Evolutionary conservation across 2,329 filamentous ascomycete species (phyloP).

Genomic region (Fusarium drepaniforme): DNA sequence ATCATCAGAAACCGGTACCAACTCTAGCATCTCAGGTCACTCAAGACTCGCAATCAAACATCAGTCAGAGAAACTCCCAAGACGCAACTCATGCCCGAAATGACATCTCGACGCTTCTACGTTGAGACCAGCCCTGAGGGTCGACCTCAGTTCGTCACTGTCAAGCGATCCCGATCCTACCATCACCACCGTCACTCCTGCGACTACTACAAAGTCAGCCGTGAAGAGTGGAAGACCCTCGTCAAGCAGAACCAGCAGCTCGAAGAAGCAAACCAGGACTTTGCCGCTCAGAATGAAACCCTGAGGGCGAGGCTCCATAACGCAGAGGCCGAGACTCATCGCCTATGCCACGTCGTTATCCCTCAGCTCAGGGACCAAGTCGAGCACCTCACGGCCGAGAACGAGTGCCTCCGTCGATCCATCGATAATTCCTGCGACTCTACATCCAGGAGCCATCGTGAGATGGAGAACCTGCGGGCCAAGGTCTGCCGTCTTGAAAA

Average conservation of each 20-base stretch:
- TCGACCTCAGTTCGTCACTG: slow-evolving; percentile 51
- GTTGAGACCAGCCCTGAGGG: slow-evolving; percentile 52
- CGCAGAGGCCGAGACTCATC: slow-evolving; percentile 51
- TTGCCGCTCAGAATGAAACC: slow-evolving; percentile 47
- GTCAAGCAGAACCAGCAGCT: slow-evolving; percentile 52
- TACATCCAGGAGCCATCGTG: slow-evolving; percentile 44
- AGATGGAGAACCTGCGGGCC: slow-evolving; percentile 50
- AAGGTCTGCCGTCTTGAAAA: slow-evolving; percentile 51
- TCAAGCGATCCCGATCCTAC: slow-evolving; percentile 56
- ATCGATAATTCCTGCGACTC: slow-evolving; percentile 48
- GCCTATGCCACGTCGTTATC: slow-evolving; percentile 48
- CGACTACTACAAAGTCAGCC: slow-evolving; percentile 52
- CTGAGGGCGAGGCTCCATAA: slow-evolving; percentile 52
- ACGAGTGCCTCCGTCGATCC: slow-evolving; percentile 54
- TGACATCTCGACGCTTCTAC: slow-evolving; percentile 52
- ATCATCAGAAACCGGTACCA: neutral
- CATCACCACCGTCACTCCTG: slow-evolving; percentile 48
- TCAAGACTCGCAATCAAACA: neutral
- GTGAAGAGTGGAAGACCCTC: slow-evolving; percentile 53
- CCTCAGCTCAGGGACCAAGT: slow-evolving; percentile 54
- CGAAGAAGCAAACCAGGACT: slow-evolving; percentile 50
- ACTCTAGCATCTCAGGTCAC: slow-evolving; percentile 1
- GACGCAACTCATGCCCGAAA: slow-evolving; percentile 27
- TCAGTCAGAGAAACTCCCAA: neutral
- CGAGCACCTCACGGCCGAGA: slow-evolving; percentile 52